phyloP scores from a whole-genome alignment of 2,329 filamentous ascomycete genomes.

The Trichoderma sp. region DNA sequence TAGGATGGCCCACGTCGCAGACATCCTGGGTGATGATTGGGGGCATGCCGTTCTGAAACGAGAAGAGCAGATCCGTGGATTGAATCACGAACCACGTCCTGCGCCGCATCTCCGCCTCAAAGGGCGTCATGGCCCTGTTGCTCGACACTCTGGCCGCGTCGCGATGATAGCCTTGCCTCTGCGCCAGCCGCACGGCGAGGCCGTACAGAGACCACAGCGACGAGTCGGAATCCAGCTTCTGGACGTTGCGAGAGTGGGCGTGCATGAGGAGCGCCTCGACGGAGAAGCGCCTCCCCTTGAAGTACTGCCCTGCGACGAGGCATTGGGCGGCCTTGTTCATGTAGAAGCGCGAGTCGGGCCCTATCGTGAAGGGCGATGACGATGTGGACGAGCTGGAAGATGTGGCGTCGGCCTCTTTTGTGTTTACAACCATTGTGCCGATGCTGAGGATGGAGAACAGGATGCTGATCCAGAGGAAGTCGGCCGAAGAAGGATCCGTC shows the following conservation, averaged over 20 bases:
- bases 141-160: constrained; percentile 48
- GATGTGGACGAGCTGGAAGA: background rate
- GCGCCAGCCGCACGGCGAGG: constrained; percentile 53
- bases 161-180: constrained; percentile 57
- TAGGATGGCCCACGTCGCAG: constrained; percentile 51
- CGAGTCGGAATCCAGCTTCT: constrained; percentile 48
- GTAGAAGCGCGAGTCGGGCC: constrained; percentile 39
- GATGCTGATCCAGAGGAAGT: constrained; percentile 55
- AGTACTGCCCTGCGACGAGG: constrained; percentile 53
- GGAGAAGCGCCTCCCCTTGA: constrained; percentile 49
- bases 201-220: constrained; percentile 54
- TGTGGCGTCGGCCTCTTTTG: constrained; percentile 34
- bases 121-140: constrained; percentile 46
- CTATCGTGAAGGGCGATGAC: constrained; percentile 28
- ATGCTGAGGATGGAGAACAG: constrained; percentile 53
- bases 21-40: constrained; percentile 53
- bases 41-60: constrained; percentile 58
- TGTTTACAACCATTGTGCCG: constrained; percentile 44
- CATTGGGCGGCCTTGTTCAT: constrained; percentile 49
- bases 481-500: constrained; percentile 44
- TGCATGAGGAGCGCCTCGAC: constrained; percentile 56
- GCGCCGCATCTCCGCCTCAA: constrained; percentile 57
- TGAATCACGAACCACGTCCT: constrained; percentile 54
- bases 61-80: constrained; percentile 53
- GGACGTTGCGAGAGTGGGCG: constrained; percentile 48